phyloP scores from a whole-genome alignment of 2,329 filamentous ascomycete species.

The Verruconis gallopava region DNA sequence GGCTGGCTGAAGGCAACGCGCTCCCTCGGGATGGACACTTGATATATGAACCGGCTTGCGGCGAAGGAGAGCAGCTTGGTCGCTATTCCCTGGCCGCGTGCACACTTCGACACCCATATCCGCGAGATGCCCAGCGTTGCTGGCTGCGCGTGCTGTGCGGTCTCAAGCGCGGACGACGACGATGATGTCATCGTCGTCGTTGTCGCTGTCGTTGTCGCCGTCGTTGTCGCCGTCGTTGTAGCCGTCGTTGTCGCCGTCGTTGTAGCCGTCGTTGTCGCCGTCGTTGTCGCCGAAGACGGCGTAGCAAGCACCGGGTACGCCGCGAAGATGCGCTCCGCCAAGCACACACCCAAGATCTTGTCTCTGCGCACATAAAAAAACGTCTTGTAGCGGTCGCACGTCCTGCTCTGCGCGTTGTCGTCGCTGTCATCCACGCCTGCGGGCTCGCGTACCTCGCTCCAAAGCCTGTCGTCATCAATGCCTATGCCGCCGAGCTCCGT shows the following conservation, averaged over 20 bases:
- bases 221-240: not conserved
- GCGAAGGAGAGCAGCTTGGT: slow-evolving; percentile 44
- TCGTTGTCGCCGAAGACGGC: slow-evolving; percentile 16
- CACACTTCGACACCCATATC: slow-evolving; percentile 49
- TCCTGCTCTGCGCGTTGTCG: slow-evolving; percentile 20
- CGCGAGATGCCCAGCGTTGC: slow-evolving; percentile 50
- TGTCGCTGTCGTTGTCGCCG: not conserved
- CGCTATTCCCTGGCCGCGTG: slow-evolving; percentile 45
- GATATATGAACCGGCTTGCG: slow-evolving; percentile 41
- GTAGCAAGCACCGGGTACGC: slow-evolving; percentile 38
- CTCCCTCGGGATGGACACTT: slow-evolving; percentile 38
- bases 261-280: not conserved
- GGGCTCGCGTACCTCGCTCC: slow-evolving; percentile 32
- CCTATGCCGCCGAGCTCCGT: slow-evolving; percentile 48
- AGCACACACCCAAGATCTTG: slow-evolving; percentile 49
- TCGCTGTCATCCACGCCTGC: slow-evolving; percentile 17
- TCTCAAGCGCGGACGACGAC: too few relatives aligned
- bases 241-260: slow-evolving; percentile 12
- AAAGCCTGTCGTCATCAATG: slow-evolving; percentile 44
- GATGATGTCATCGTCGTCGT: slow-evolving; percentile 8
- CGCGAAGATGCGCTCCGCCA: slow-evolving; percentile 48
- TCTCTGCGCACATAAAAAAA: slow-evolving; percentile 49
- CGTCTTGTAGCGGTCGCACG: slow-evolving; percentile 40
- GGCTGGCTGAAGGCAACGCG: slow-evolving; percentile 52
- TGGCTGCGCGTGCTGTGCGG: slow-evolving; percentile 25